Evolutionary conservation across 805 yeast species (phyloP).

Genomic region (Pichia rugopelliculosa): DNA sequence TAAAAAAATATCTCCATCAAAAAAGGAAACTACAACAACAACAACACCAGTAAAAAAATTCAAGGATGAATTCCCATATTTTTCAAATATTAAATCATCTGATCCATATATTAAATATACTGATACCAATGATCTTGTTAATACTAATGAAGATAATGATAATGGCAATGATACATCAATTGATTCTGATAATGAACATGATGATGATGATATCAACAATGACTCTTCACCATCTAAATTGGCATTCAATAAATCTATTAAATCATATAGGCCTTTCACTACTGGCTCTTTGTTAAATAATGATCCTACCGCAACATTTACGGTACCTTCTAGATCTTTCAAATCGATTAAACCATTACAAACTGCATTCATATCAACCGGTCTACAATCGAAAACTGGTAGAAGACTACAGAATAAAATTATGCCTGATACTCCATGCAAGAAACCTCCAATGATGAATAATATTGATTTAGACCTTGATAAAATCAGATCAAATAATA

Average conservation of each 20-base stretch:
- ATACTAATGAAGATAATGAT: not conserved
- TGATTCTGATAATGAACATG: conserved; percentile 13
- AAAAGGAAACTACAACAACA: not conserved
- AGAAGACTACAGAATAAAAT: conserved; percentile 34
- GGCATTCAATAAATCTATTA: conserved; percentile 1
- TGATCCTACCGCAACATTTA: conserved; percentile 14
- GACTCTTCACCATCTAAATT: conserved; percentile 8
- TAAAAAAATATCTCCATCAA: conserved; percentile 4
- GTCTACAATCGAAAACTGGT: conserved; percentile 49
- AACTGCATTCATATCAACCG: conserved; percentile 73
- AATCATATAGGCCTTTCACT: conserved; percentile 6
- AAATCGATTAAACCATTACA: conserved; percentile 76
- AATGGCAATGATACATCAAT: not conserved
- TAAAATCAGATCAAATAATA: not conserved
- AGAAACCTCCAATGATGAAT: conserved; percentile 32
- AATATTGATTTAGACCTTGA: conserved; percentile 13
- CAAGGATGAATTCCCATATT: not conserved
- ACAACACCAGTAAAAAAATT: not conserved
- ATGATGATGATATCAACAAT: conserved; percentile 5
- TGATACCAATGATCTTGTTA: not conserved
- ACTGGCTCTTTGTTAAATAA: conserved; percentile 2
- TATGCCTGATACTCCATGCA: conserved; percentile 63
- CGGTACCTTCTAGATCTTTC: conserved; percentile 47
- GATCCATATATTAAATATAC: not conserved
- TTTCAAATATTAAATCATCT: not conserved